Evolutionary conservation across 177 flowering plant species (phyloP).

Genomic region (Vitis hybrid): DNA sequence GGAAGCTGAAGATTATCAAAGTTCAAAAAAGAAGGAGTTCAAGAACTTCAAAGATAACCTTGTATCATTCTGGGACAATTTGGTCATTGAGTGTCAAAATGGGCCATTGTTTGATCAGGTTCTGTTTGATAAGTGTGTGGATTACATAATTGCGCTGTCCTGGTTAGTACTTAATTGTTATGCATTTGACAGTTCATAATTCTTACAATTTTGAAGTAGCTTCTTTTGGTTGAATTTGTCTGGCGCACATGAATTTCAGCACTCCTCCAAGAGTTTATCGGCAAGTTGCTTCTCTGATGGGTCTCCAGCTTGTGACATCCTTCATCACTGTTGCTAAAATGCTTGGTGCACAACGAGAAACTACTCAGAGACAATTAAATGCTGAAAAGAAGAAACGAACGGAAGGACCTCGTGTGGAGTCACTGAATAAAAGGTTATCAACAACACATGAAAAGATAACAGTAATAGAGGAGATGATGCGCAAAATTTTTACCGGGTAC

Average conservation of each 20-base stretch:
- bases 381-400: conserved; percentile 81
- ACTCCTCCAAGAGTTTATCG: conserved; percentile 98
- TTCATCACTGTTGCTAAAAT: conserved; percentile 81
- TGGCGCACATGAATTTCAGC: conserved; percentile 39
- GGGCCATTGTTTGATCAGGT: conserved; percentile 83
- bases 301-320: conserved; percentile 95
- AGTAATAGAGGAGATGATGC: conserved; percentile 84
- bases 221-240: conserved; percentile 12
- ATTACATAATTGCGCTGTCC: conserved; percentile 88
- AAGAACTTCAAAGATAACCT: conserved; percentile 92
- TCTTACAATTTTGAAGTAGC: conserved; percentile 7
- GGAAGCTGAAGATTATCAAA: conserved; percentile 77
- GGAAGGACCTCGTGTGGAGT: conserved; percentile 92
- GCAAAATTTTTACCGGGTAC: conserved; percentile 90
- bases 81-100: conserved; percentile 86
- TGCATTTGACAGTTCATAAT: not conserved
- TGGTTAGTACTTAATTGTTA: conserved; percentile 51
- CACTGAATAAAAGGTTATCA: conserved; percentile 74
- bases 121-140: conserved; percentile 91
- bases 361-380: conserved; percentile 92
- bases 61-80: conserved; percentile 70
- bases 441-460: conserved; percentile 78
- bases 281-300: conserved; percentile 83
- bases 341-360: conserved; percentile 86
- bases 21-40: conserved; percentile 79